Conservation (phyloP, 495 filamentous ascomycete species). For the Hypoxylon crocopeplum region DNA sequence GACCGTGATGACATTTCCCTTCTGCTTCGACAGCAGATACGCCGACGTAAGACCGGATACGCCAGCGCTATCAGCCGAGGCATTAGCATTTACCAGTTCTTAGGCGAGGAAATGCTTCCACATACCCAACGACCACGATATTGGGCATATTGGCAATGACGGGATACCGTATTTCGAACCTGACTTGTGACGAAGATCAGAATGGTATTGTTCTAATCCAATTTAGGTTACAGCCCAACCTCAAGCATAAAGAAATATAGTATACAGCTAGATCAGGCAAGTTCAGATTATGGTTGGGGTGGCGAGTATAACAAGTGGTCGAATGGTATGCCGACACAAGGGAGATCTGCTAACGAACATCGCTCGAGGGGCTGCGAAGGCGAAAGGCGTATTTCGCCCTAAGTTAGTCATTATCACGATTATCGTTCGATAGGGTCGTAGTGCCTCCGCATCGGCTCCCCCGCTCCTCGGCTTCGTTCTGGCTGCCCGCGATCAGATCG, state of each 20-base stretch:
- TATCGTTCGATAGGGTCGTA: constrained; percentile 21
- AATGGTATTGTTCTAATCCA: too few species aligned
- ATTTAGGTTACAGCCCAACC: too few species aligned
- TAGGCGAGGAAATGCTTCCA: not conserved
- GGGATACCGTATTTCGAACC: not conserved
- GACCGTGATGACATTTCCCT: constrained; percentile 74
- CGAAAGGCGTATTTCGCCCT: not conserved
- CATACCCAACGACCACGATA: constrained; percentile 72
- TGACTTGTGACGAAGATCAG: too few species aligned
- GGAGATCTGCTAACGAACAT: too few species aligned
- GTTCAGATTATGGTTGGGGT: too few species aligned
- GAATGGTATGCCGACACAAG: too few species aligned
- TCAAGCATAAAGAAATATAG: too few species aligned
- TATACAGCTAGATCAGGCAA: too few species aligned
- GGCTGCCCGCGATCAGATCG: constrained; percentile 18
- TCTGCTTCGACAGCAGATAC: constrained; percentile 75
- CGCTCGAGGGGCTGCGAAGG: too few species aligned
- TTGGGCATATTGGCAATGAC: constrained; percentile 45
- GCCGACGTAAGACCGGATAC: constrained; percentile 94
- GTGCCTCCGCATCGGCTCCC: constrained; percentile 28
- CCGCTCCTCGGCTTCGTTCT: constrained; percentile 16
- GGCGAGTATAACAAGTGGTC: too few species aligned
- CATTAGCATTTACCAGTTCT: constrained; percentile 13
- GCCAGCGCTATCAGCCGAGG: constrained; percentile 70
- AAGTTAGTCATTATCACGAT: constrained; percentile 5